phyloP scores from a whole-genome alignment of 2,329 filamentous ascomycete species.

The Xylaria sp. region DNA sequence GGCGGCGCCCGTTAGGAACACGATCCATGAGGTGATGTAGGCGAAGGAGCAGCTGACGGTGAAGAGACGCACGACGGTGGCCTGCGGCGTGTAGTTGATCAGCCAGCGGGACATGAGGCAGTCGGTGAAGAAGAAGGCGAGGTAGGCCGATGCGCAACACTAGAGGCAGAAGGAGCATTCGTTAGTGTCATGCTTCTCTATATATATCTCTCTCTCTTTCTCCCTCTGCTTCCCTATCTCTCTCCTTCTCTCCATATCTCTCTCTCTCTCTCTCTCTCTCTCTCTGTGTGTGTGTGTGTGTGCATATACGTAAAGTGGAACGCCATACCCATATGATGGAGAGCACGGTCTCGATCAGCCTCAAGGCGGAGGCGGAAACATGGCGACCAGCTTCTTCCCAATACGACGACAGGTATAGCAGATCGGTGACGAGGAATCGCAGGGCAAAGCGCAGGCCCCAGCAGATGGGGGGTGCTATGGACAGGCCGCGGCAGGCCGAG shows the following conservation, averaged over 20 bases:
- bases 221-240: too few species aligned
- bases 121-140: constrained; percentile 83
- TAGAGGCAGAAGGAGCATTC: constrained; percentile 36
- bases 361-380: constrained; percentile 52
- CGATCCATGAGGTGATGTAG: constrained; percentile 73
- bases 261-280: too few species aligned
- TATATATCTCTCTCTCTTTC: too few species aligned
- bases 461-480: constrained; percentile 70
- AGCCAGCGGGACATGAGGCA: constrained; percentile 87
- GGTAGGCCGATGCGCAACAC: constrained; percentile 77
- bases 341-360: constrained; percentile 69
- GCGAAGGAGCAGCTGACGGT: constrained; percentile 75
- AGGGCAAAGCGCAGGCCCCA: constrained; percentile 72
- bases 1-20: constrained; percentile 70
- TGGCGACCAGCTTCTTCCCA: constrained; percentile 38
- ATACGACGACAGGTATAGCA: constrained; percentile 42
- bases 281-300: too few species aligned
- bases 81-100: constrained; percentile 79
- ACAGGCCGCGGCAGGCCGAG: constrained; percentile 71
- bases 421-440: constrained; percentile 67
- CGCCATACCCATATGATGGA: constrained; percentile 72
- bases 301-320: neutral
- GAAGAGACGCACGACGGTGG: constrained; percentile 77
- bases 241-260: too few species aligned
- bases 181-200: too few species aligned